Evolutionary conservation across 306 rosid species (phyloP), one percentile per base, ranked within the genome.

Genomic region (Senna tora): DNA sequence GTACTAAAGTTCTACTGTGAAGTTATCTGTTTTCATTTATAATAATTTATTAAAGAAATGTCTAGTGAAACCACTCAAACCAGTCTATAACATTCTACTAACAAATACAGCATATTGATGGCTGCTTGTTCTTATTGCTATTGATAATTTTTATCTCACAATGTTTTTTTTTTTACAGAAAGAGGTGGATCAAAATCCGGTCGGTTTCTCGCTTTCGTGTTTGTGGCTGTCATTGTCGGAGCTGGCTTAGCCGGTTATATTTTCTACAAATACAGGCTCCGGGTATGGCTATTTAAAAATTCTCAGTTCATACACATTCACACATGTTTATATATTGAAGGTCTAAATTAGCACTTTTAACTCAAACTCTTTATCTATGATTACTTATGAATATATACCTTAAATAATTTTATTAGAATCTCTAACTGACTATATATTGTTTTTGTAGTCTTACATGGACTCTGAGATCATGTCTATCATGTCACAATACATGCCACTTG

Each of bases 401-500:
- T n/a, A n/a, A n/a, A n/a, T 33, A 34, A 16, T 32, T 32, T 33
- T 34, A 60, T n/a, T 16, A 33, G 7, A n/a, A 19, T 16, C 2
- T 60, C 66, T 60, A 9, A 33, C 9, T 1, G n/a, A 2, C 21
- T 20, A 58, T 0, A 11, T 59, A 3, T 66, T 12, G 2, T 8
- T 51, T 74, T 65, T 73, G 43, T 78, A 93, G 98, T 86, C 94
- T 56, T 91, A 93, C 92, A 91, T 93, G 98, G 97, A 93, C 77
- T 84, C 98, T 0, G 98, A 93, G 91, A 87, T 93, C 71, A 91
- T 84, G 98, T 84, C 98, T 54, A 93, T 93, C 79, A 91, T 93
- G 98, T 89, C 97, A 50, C 97, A 93, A 28, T 93, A 93, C 89
- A 93, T 93, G 98, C 98, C 97, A 47, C 71, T 93, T 2, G 98